Conservation (phyloP, 2,329 filamentous ascomycete genomes). For the Aspergillus intermedius region DNA sequence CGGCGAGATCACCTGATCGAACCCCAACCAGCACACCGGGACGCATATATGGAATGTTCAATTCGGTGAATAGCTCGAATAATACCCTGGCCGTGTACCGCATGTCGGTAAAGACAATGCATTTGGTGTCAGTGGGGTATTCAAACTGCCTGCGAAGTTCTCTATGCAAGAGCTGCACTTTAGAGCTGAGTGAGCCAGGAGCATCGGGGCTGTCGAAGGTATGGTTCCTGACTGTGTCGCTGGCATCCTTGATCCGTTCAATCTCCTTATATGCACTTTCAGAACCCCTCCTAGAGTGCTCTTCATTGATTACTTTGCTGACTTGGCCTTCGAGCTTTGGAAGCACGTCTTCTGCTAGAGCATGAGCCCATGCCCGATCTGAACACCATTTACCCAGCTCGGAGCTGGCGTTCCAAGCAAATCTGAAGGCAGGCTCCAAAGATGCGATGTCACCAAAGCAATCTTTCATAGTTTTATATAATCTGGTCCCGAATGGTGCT, state of each 20-base stretch:
- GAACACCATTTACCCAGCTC: conserved; percentile 78
- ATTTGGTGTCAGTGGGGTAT: conserved; percentile 53
- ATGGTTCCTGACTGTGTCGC: conserved; percentile 50
- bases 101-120: conserved; percentile 82
- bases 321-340: conserved; percentile 54
- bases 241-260: conserved; percentile 53
- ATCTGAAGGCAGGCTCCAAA: conserved; percentile 54
- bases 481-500: conserved; percentile 54
- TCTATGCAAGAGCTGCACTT: conserved; percentile 58
- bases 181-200: conserved; percentile 57
- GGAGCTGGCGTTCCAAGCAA: conserved; percentile 53
- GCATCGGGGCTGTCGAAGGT: conserved; percentile 36
- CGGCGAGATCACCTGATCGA: conserved; percentile 45
- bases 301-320: conserved; percentile 7
- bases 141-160: conserved; percentile 60
- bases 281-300: conserved; percentile 5
- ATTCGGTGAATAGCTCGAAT: conserved; percentile 56
- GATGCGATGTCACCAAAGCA: conserved; percentile 47
- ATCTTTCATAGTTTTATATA: conserved; percentile 54
- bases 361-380: conserved; percentile 71
- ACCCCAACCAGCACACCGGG: conserved; percentile 61
- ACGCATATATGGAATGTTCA: conserved; percentile 54
- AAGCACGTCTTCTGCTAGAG: conserved; percentile 57
- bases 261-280: conserved; percentile 49
- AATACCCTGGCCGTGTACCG: conserved; percentile 71